Percentiles rank a stretch among this genome's conserved stretches.
These are phyloP conservation scores for Epichloe aotearoae DNA, from an alignment of 2,329 filamentous ascomycete species.

Conservation along the genomic window DNA sequence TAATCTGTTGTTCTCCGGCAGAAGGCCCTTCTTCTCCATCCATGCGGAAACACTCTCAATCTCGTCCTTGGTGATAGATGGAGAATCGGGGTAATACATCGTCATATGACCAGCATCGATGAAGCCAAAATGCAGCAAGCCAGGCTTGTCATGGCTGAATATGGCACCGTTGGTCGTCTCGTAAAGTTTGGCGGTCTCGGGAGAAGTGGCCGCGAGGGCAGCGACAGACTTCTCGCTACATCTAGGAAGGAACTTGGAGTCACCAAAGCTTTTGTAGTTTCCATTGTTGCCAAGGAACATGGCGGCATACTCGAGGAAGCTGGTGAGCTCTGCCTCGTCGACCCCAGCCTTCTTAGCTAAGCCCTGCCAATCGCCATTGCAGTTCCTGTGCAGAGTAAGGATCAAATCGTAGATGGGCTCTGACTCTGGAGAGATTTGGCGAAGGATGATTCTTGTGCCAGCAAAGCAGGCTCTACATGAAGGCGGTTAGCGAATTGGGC, in stretches of 20 bases:
- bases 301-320: constrained; percentile 63
- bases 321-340: constrained; percentile 47
- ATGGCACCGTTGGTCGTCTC: constrained; percentile 57
- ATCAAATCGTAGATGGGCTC: constrained; percentile 75
- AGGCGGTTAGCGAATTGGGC: neutral
- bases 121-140: constrained; percentile 64
- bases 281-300: constrained; percentile 71
- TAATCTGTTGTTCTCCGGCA: constrained; percentile 66
- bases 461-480: constrained; percentile 55
- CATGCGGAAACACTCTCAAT: constrained; percentile 60
- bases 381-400: constrained; percentile 52
- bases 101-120: constrained; percentile 64
- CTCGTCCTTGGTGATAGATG: constrained; percentile 60
- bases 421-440: constrained; percentile 71
- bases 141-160: constrained; percentile 51
- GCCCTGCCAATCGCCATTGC: constrained; percentile 56
- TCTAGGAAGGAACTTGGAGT: constrained; percentile 71
- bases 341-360: constrained; percentile 53
- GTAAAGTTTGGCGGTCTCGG: constrained; percentile 51
- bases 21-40: constrained; percentile 56
- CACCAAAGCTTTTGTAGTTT: constrained; percentile 81
- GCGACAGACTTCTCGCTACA: constrained; percentile 50
- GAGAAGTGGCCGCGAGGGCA: constrained; percentile 46
- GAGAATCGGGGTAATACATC: constrained; percentile 69
- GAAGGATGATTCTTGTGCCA: constrained; percentile 64